These are phyloP conservation scores for Talaromyces sp. DNA, from an alignment of 2,329 filamentous ascomycete genomes.

Conservation along the genomic window DNA sequence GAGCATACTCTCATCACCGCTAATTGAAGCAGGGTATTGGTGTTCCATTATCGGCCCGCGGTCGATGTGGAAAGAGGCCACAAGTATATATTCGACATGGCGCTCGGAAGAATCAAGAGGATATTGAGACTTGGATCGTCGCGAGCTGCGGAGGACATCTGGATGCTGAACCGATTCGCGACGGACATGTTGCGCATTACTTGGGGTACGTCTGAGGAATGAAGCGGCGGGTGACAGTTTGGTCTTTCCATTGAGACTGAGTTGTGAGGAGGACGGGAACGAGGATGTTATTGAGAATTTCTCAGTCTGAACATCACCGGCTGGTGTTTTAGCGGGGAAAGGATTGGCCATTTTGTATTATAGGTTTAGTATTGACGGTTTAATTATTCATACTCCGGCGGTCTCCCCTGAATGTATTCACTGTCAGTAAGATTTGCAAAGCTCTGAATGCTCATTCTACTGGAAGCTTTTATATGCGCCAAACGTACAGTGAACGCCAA, in stretches of 20 bases:
- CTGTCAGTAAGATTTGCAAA: slow-evolving; percentile 1
- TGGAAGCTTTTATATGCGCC: neutral
- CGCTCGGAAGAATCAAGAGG: slow-evolving; percentile 72
- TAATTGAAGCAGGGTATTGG: slow-evolving; percentile 91
- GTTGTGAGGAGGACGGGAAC: slow-evolving; percentile 25
- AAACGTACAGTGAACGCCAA: slow-evolving; percentile 1
- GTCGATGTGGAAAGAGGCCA: slow-evolving; percentile 96
- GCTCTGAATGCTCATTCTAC: neutral
- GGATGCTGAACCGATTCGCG: slow-evolving; percentile 37
- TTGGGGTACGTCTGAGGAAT: slow-evolving; percentile 52
- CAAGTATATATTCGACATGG: slow-evolving; percentile 98
- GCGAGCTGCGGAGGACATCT: slow-evolving; percentile 43
- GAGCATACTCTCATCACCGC: slow-evolving; percentile 95
- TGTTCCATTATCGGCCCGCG: slow-evolving; percentile 97
- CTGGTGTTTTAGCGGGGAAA: slow-evolving; percentile 8
- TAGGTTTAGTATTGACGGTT: neutral
- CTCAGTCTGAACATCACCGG: slow-evolving; percentile 13
- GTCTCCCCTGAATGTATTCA: neutral
- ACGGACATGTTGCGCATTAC: slow-evolving; percentile 39
- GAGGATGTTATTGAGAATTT: slow-evolving; percentile 11
- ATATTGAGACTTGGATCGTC: slow-evolving; percentile 69
- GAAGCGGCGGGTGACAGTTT: slow-evolving; percentile 59
- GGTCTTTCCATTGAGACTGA: slow-evolving; percentile 51
- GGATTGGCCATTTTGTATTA: slow-evolving; percentile 13
- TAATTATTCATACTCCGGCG: neutral